Conservation (phyloP, 2,329 filamentous ascomycete genomes). For the Westerdykella sp. region DNA sequence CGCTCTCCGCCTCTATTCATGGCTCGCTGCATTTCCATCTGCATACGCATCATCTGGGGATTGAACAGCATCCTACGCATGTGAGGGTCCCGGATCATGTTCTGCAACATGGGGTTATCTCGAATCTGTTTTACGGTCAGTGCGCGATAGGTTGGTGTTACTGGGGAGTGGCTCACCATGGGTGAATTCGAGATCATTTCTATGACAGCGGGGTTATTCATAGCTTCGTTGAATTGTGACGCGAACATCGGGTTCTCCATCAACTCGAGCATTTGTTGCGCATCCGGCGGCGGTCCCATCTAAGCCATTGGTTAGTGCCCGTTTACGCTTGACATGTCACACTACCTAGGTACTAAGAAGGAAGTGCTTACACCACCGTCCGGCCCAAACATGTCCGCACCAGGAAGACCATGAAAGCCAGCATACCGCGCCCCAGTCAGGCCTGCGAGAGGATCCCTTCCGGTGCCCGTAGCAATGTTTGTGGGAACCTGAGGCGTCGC, state of each 20-base stretch:
- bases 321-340: background rate
- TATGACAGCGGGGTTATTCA: constrained; percentile 90
- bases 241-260: constrained; percentile 83
- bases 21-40: constrained; percentile 70
- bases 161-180: constrained; percentile 41
- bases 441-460: constrained; percentile 80
- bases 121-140: constrained; percentile 51
- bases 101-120: constrained; percentile 78
- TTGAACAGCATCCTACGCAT: constrained; percentile 92
- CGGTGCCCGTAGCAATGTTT: constrained; percentile 74
- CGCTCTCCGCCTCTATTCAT: constrained; percentile 48
- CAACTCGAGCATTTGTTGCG: constrained; percentile 77
- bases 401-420: constrained; percentile 82
- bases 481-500: constrained; percentile 59
- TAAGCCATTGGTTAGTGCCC: constrained; percentile 32
- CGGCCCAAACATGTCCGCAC: constrained; percentile 81
- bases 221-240: constrained; percentile 84
- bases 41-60: constrained; percentile 74
- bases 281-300: constrained; percentile 84
- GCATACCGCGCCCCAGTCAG: constrained; percentile 91
- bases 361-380: constrained; percentile 80
- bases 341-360: background rate
- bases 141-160: background rate
- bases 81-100: constrained; percentile 81
- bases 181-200: constrained; percentile 63